These are phyloP conservation scores for Ascochyta lentis DNA, from an alignment of 2,329 filamentous ascomycete genomes.

Conservation along the genomic window DNA sequence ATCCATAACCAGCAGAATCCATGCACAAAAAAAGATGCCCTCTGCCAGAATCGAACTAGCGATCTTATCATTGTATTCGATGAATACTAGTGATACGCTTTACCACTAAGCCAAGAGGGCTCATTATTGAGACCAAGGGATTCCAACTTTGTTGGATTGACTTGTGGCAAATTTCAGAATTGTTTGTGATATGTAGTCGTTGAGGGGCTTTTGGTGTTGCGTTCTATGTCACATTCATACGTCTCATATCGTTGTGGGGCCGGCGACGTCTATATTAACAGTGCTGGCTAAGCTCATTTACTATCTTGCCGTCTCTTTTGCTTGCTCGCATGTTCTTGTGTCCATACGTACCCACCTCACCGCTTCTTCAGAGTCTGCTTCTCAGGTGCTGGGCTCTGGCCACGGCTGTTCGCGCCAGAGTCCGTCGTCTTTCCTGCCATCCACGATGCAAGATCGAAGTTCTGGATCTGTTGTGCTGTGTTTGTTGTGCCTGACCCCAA, in stretches of 20 bases:
- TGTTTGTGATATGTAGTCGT: not conserved
- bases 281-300: slow-evolving; percentile 8
- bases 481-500: slow-evolving; percentile 53
- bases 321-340: not conserved
- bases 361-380: slow-evolving; percentile 30
- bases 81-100: slow-evolving; percentile 21
- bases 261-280: slow-evolving; percentile 6
- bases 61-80: slow-evolving; percentile 20
- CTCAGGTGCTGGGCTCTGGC: slow-evolving; percentile 40
- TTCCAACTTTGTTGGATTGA: slow-evolving; percentile 14
- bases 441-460: slow-evolving; percentile 73
- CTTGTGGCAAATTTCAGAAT: not conserved
- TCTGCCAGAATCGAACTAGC: slow-evolving; percentile 20
- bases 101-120: slow-evolving; percentile 22
- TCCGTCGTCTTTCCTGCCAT: slow-evolving; percentile 63
- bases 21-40: slow-evolving; percentile 6
- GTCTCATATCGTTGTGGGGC: not conserved
- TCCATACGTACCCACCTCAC: slow-evolving; percentile 4
- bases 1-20: too few species aligned
- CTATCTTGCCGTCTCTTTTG: slow-evolving; percentile 9
- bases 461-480: slow-evolving; percentile 61
- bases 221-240: not conserved
- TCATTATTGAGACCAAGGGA: not conserved
- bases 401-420: slow-evolving; percentile 25
- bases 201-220: too few species aligned